phyloP scores from a whole-genome alignment of 768 basidiomycete species.

The Leccinum disarticulatum region DNA sequence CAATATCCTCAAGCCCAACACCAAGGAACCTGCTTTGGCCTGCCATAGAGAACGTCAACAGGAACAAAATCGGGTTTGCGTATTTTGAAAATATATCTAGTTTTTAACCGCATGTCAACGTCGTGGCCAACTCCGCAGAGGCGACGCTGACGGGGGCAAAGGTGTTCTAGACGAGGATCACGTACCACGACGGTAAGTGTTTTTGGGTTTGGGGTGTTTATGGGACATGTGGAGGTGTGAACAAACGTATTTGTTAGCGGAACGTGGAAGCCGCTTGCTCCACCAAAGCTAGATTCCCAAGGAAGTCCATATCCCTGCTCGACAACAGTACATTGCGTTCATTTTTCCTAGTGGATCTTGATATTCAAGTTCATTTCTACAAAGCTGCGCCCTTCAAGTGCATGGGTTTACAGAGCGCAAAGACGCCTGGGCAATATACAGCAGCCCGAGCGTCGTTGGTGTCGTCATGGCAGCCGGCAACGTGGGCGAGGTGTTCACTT shows the following conservation, averaged over 20 bases:
- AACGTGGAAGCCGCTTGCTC: slow-evolving; percentile 79
- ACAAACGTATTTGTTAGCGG: slow-evolving; percentile 50
- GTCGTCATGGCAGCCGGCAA: slow-evolving; percentile 96
- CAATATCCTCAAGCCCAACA: slow-evolving; percentile 92
- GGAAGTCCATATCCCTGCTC: slow-evolving; percentile 71
- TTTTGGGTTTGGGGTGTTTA: background rate
- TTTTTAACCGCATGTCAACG: slow-evolving; percentile 87
- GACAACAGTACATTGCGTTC: slow-evolving; percentile 48
- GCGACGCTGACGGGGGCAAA: slow-evolving; percentile 72
- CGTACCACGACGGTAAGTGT: slow-evolving; percentile 79
- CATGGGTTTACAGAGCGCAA: slow-evolving; percentile 95
- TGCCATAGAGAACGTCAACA: slow-evolving; percentile 84
- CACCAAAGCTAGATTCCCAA: slow-evolving; percentile 75
- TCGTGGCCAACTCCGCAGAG: slow-evolving; percentile 80
- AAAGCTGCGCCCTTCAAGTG: slow-evolving; percentile 89
- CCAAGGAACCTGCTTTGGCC: slow-evolving; percentile 96
- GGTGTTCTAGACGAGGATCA: slow-evolving; percentile 83
- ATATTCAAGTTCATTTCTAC: slow-evolving; percentile 4
- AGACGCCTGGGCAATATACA: slow-evolving; percentile 91
- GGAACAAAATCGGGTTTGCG: slow-evolving; percentile 84
- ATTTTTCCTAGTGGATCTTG: background rate
- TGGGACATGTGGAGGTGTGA: background rate
- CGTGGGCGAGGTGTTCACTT: slow-evolving; percentile 79
- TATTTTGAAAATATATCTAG: slow-evolving; percentile 99
- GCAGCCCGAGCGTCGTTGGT: slow-evolving; percentile 90